Conservation (phyloP, 164 flowering plant species). For the Brasenia schreberi region DNA sequence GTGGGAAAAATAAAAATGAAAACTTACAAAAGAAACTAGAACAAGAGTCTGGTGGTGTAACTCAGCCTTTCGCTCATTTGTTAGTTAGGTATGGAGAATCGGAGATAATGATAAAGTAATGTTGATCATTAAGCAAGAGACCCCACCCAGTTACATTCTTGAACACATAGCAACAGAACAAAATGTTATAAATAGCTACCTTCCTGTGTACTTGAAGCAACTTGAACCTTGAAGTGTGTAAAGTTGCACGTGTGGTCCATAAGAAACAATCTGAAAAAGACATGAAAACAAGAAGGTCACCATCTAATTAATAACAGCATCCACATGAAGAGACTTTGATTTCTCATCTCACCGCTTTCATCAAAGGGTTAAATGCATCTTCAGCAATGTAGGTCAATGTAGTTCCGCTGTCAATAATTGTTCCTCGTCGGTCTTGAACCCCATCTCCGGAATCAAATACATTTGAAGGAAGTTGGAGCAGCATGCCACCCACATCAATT, state of each 20-base stretch:
- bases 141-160: neutral
- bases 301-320: neutral
- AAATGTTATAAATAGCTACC: slow-evolving; percentile 4
- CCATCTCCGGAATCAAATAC: slow-evolving; percentile 28
- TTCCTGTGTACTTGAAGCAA: slow-evolving; percentile 8
- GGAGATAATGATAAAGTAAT: too few species aligned
- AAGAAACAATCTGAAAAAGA: slow-evolving; percentile 8
- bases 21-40: too few species aligned
- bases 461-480: slow-evolving; percentile 57
- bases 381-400: slow-evolving; percentile 81
- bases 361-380: slow-evolving; percentile 31
- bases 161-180: neutral
- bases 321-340: neutral
- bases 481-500: slow-evolving; percentile 58
- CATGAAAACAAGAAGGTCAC: neutral
- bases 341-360: slow-evolving; percentile 7
- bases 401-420: slow-evolving; percentile 92
- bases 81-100: too few species aligned
- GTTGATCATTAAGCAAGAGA: too few species aligned
- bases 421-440: slow-evolving; percentile 21
- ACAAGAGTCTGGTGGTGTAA: too few species aligned
- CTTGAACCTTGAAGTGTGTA: neutral
- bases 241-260: slow-evolving; percentile 3
- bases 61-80: too few species aligned
- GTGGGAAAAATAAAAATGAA: too few species aligned